phyloP scores from a whole-genome alignment of 148 eudicot species.

The Selenicereus undatus region DNA sequence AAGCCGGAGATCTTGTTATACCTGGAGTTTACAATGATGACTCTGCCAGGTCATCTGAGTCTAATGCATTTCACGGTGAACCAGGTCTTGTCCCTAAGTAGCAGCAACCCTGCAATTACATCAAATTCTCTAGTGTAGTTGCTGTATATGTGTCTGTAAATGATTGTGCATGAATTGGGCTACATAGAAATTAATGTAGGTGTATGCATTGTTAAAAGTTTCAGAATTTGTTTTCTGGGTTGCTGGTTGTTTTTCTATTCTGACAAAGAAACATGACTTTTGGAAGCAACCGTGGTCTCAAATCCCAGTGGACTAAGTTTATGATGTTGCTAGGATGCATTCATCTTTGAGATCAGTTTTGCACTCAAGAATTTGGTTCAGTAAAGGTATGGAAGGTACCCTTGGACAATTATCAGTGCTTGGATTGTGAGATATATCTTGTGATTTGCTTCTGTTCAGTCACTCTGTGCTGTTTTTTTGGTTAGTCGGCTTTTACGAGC shows the following conservation, averaged over 20 bases:
- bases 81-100: conserved; percentile 16
- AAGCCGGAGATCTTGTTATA: conserved; percentile 53
- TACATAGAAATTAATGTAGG: background rate
- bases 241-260: background rate
- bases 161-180: background rate
- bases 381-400: too few species aligned
- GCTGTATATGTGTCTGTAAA: background rate
- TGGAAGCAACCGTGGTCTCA: background rate
- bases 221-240: background rate
- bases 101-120: conserved; percentile 1
- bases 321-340: background rate
- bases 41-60: conserved; percentile 87
- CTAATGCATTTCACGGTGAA: conserved; percentile 55
- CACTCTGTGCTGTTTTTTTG: too few species aligned
- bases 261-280: background rate
- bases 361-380: too few species aligned
- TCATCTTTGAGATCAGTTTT: too few species aligned
- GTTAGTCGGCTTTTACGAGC: too few species aligned
- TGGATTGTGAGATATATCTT: too few species aligned
- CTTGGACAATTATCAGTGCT: too few species aligned
- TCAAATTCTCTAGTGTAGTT: background rate
- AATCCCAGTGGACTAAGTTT: too few species aligned
- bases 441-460: too few species aligned
- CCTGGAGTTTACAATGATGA: conserved; percentile 82
- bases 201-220: background rate